Base-by-base conservation (phyloP, 2,329 filamentous ascomycete genomes). In the Paraconiothyrium brasiliense region DNA sequence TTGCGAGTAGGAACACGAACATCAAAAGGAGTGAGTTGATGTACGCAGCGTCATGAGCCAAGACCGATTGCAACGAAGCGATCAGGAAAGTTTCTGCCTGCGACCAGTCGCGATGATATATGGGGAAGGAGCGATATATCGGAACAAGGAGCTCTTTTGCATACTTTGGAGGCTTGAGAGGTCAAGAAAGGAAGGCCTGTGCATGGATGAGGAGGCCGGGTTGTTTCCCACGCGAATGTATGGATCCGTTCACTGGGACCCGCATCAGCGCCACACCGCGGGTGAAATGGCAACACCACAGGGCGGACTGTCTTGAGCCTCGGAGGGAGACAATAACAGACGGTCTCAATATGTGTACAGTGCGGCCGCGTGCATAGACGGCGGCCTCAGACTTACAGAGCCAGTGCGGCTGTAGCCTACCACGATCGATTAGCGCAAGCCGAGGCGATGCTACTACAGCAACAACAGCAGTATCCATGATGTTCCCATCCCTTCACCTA, bases 221-320 rank as follows among this genome's bases (percentile, higher is more conserved):
- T 34, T 48, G 37, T 54, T 61, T 46, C 54, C 54, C 47, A 48
- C 48, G 20, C 54, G 43, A 27, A 39, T 35, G 43, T 48, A 20
- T 43, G 54, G 41, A 44, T 20, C 54, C n/a, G 41, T 47, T 35
- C 32, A 37, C 32, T 51, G 11, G 34, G 13, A 54, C 41, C 50
- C 41, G 41, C 47, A 49, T 48, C 22, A 37, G 52, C 48, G 54
- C 37, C 51, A 24, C 52, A 47, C 54, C 50, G 41, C 24, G 41
- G 41, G 43, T 43, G 22, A 30, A 37, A 35, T 59, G 47, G 37
- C 46, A 57, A 50, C 37, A 39, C 14, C 16, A 35, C 27, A 49
- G 44, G 22, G 30, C 44, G 48, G 20, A 35, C 50, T 62, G 50
- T 51, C 56, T 62, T 56, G 57, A 52, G 30, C 46, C 41, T 44